A percentile compares a stretch with the other conserved stretches of the same genome.
phyloP scores from a whole-genome alignment of 441 rosid species.

The Heliophila coronopifolia region DNA sequence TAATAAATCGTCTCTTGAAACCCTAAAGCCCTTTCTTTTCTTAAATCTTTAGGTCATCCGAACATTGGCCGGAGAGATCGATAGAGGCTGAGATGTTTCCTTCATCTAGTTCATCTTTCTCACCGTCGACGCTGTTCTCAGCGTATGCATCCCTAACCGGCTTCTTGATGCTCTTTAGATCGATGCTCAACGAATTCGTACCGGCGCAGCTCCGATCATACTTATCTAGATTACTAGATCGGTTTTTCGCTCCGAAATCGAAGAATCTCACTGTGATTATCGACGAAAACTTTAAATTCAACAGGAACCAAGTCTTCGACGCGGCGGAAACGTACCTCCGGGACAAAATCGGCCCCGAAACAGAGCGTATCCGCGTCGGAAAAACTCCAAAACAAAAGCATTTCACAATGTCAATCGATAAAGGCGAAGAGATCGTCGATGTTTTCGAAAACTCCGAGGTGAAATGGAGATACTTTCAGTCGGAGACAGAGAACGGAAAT shows the following conservation, averaged over 20 bases:
- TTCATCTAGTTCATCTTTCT: conserved; percentile 23
- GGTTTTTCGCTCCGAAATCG: conserved; percentile 21
- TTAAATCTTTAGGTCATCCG: too few species aligned
- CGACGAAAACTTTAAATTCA: conserved; percentile 22
- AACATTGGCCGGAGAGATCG: too few species aligned
- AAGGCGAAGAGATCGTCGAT: conserved; percentile 29
- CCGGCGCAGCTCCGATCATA: conserved; percentile 33
- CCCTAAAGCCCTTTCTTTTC: too few species aligned
- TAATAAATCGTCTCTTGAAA: too few species aligned
- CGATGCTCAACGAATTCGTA: conserved; percentile 40
- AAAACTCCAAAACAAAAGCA: conserved; percentile 30
- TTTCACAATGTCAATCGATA: conserved; percentile 29
- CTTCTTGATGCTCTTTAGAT: conserved; percentile 38
- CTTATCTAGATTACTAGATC: conserved; percentile 16
- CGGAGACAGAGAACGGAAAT: conserved; percentile 18
- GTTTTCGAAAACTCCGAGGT: not conserved
- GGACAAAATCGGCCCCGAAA: conserved; percentile 36
- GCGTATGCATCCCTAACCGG: conserved; percentile 48
- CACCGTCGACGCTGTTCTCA: conserved; percentile 39
- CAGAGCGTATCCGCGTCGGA: conserved; percentile 32
- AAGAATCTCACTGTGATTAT: conserved; percentile 23
- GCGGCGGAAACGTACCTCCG: conserved; percentile 34
- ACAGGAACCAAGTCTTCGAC: conserved; percentile 30
- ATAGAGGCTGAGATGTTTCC: conserved; percentile 32
- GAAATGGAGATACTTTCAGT: conserved; percentile 28